These are phyloP conservation scores for Pythium brassicae DNA, from an alignment of 352 stramenopile species.

Conservation along the genomic window DNA sequence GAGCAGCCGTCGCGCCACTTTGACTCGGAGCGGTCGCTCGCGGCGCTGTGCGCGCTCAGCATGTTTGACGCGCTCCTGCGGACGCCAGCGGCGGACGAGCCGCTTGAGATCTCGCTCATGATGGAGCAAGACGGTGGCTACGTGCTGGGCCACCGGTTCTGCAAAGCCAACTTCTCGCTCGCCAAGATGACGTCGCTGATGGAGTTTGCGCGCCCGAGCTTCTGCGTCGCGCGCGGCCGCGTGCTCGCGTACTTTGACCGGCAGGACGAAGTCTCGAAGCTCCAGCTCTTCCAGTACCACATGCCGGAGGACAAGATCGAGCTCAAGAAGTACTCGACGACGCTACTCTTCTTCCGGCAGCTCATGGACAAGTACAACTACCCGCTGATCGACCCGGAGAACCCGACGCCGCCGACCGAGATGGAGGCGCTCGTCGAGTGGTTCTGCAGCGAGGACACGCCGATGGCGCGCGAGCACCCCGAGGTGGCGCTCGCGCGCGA, in stretches of 20 bases:
- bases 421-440: constrained; percentile 91
- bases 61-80: constrained; percentile 84
- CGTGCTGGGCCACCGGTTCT: constrained; percentile 80
- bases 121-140: constrained; percentile 80
- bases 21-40: constrained; percentile 81
- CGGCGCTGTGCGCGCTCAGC: constrained; percentile 66
- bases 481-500: constrained; percentile 79
- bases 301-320: constrained; percentile 89
- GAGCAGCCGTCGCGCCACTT: constrained; percentile 83
- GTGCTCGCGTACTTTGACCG: constrained; percentile 82
- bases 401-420: constrained; percentile 78
- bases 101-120: constrained; percentile 76
- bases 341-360: constrained; percentile 80
- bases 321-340: constrained; percentile 87
- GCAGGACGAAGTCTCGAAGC: constrained; percentile 47
- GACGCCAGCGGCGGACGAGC: constrained; percentile 63
- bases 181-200: constrained; percentile 72
- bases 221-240: constrained; percentile 62
- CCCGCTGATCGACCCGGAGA: constrained; percentile 74
- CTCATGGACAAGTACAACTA: constrained; percentile 86
- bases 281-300: constrained; percentile 82
- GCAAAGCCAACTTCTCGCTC: constrained; percentile 80
- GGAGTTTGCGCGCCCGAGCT: constrained; percentile 79
- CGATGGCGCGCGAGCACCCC: constrained; percentile 76
- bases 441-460: constrained; percentile 75